Conservation (phyloP, 306 rosid species). For the Lathyrus sativus region DNA sequence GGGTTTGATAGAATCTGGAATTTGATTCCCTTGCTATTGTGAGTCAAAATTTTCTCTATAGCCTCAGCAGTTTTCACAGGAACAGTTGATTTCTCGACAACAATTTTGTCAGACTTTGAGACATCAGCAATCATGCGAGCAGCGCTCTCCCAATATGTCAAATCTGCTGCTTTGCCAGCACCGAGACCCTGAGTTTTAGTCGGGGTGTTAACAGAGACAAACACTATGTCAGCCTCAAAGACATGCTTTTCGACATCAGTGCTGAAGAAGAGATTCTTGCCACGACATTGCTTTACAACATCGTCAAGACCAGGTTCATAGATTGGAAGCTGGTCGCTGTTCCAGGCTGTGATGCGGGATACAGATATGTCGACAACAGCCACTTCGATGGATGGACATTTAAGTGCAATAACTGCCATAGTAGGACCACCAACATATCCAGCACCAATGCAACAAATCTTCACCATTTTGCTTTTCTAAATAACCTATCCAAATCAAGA, state of each 20-base stretch:
- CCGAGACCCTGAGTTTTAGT: slow-evolving; percentile 96
- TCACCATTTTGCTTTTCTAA: slow-evolving; percentile 75
- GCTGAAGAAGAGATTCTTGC: slow-evolving; percentile 98
- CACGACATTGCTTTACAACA: slow-evolving; percentile 91
- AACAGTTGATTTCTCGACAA: slow-evolving; percentile 97
- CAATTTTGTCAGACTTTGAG: slow-evolving; percentile 89
- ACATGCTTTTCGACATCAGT: slow-evolving; percentile 90
- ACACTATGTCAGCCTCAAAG: slow-evolving; percentile 88
- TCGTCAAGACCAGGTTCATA: slow-evolving; percentile 96
- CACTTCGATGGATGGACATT: slow-evolving; percentile 85
- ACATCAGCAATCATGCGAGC: slow-evolving; percentile 99
- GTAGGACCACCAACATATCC: slow-evolving; percentile 99
- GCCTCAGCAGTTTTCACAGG: slow-evolving; percentile 99
- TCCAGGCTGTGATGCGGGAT: slow-evolving; percentile 87
- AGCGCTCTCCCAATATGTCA: slow-evolving; percentile 98
- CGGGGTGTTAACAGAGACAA: slow-evolving; percentile 98
- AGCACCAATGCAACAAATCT: slow-evolving; percentile 99
- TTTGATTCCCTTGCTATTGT: slow-evolving; percentile 91
- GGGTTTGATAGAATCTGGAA: slow-evolving; percentile 96
- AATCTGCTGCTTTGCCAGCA: slow-evolving; percentile 98
- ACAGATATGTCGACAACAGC: slow-evolving; percentile 89
- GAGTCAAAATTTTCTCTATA: slow-evolving; percentile 90
- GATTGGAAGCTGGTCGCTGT: slow-evolving; percentile 92
- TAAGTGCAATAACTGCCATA: slow-evolving; percentile 95
- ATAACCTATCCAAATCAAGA: slow-evolving; percentile 46